Conservation (phyloP, 1,284 basidiomycete species). For the Phellopilus nigrolimitatus region DNA sequence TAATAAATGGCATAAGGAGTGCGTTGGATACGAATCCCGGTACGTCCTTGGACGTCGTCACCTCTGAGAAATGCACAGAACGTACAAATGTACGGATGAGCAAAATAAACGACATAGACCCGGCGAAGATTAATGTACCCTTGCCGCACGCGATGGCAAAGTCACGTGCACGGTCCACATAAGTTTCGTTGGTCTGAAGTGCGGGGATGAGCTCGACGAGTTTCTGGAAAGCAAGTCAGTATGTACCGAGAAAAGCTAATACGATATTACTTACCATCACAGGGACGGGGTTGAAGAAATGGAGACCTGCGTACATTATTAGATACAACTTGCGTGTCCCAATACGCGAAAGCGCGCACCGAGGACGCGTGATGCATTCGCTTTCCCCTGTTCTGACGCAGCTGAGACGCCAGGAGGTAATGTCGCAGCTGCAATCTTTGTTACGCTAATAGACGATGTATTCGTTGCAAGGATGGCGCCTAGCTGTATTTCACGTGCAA, state of each 20-base stretch:
- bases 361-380: slow-evolving; percentile 65
- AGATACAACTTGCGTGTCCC: slow-evolving; percentile 10
- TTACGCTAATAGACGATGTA: slow-evolving; percentile 92
- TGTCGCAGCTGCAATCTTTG: slow-evolving; percentile 84
- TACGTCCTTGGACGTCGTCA: slow-evolving; percentile 83
- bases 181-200: slow-evolving; percentile 80
- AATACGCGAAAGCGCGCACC: slow-evolving; percentile 40
- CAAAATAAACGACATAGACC: no score
- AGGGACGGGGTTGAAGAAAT: slow-evolving; percentile 96
- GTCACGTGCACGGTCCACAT: slow-evolving; percentile 71
- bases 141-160: slow-evolving; percentile 92
- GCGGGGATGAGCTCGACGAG: slow-evolving; percentile 90
- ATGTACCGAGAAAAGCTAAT: slow-evolving; percentile 16
- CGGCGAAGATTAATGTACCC: no score
- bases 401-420: slow-evolving; percentile 52
- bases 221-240: slow-evolving; percentile 50
- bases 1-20: slow-evolving; percentile 88
- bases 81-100: neutral
- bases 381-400: slow-evolving; percentile 57
- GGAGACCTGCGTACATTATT: slow-evolving; percentile 52
- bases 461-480: slow-evolving; percentile 87
- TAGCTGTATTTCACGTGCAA: slow-evolving; percentile 66
- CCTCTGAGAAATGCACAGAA: slow-evolving; percentile 49
- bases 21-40: slow-evolving; percentile 91
- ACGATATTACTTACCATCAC: slow-evolving; percentile 65